A percentile compares a stretch with the other conserved stretches of the same genome.
Evolutionary conservation across 495 filamentous ascomycete genomes (phyloP).

Genomic region (Penicillium antarcticum): DNA sequence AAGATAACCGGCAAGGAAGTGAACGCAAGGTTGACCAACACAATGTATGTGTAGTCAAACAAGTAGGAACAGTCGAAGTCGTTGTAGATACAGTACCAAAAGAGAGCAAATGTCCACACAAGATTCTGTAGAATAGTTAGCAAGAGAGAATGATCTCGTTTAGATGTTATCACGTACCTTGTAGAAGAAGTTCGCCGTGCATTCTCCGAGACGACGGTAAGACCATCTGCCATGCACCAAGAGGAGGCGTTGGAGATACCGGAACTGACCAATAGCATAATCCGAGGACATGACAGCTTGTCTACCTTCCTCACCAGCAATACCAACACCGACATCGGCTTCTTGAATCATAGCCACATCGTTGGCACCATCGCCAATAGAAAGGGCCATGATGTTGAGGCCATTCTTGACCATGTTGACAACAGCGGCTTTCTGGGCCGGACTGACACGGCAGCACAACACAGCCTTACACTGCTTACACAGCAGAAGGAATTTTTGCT

Average conservation of each 20-base stretch:
- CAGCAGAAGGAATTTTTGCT: slow-evolving; percentile 88
- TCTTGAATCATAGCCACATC: slow-evolving; percentile 99
- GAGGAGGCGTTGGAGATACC: slow-evolving; percentile 85
- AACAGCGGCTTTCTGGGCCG: slow-evolving; percentile 96
- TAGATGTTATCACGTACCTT: slow-evolving; percentile 53
- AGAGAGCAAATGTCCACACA: slow-evolving; percentile 94
- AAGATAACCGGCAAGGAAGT: slow-evolving; percentile 94
- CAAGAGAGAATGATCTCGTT: slow-evolving; percentile 7
- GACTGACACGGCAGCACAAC: slow-evolving; percentile 96
- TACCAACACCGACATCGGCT: slow-evolving; percentile 96
- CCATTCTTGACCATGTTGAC: slow-evolving; percentile 92
- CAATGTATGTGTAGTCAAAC: slow-evolving; percentile 96
- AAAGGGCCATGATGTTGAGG: slow-evolving; percentile 94
- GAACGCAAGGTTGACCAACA: slow-evolving; percentile 94
- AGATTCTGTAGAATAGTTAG: slow-evolving; percentile 62
- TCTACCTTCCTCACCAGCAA: slow-evolving; percentile 94
- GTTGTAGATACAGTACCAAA: slow-evolving; percentile 97
- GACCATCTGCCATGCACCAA: slow-evolving; percentile 97
- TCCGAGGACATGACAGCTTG: slow-evolving; percentile 99
- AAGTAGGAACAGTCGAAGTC: slow-evolving; percentile 95
- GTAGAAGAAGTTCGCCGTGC: slow-evolving; percentile 99
- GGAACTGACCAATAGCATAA: slow-evolving; percentile 97
- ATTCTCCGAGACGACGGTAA: slow-evolving; percentile 88
- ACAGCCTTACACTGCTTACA: slow-evolving; percentile 98
- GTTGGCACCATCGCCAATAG: slow-evolving; percentile 96